Conservation (phyloP, 805 yeast species). For the Torulaspora indica region DNA sequence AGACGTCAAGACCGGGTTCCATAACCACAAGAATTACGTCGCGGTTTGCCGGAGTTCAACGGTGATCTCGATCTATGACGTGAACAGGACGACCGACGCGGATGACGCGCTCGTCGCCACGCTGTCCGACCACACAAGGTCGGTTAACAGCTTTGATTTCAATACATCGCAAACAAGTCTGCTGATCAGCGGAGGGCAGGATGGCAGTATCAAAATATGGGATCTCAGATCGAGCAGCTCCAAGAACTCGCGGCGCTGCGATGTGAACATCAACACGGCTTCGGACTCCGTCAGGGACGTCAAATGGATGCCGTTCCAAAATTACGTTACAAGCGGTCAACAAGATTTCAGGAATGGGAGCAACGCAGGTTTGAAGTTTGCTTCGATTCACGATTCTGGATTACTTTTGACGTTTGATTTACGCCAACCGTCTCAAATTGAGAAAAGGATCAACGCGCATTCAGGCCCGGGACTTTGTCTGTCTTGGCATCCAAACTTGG, state of each 20-base stretch:
- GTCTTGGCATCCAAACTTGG: constrained; percentile 82
- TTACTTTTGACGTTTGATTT: constrained; percentile 81
- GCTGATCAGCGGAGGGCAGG: constrained; percentile 67
- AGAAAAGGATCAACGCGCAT: constrained; percentile 78
- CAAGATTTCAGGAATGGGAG: constrained; percentile 36
- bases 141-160: constrained; percentile 37
- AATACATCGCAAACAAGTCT: constrained; percentile 37
- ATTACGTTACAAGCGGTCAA: constrained; percentile 29
- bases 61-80: constrained; percentile 32
- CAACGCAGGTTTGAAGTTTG: constrained; percentile 45
- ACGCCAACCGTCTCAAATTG: constrained; percentile 58
- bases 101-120: constrained; percentile 26
- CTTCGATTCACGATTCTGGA: constrained; percentile 86
- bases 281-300: constrained; percentile 67
- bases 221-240: constrained; percentile 50
- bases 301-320: constrained; percentile 44
- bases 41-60: constrained; percentile 36
- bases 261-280: constrained; percentile 42
- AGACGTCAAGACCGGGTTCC: constrained; percentile 36
- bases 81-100: constrained; percentile 21
- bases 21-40: constrained; percentile 27
- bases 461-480: constrained; percentile 85
- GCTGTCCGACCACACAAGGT: constrained; percentile 34
- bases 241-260: constrained; percentile 31
- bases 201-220: constrained; percentile 74